These are phyloP conservation scores for Toxicodendron radicans DNA, from an alignment of 345 rosid genomes.

Conservation along the genomic window DNA sequence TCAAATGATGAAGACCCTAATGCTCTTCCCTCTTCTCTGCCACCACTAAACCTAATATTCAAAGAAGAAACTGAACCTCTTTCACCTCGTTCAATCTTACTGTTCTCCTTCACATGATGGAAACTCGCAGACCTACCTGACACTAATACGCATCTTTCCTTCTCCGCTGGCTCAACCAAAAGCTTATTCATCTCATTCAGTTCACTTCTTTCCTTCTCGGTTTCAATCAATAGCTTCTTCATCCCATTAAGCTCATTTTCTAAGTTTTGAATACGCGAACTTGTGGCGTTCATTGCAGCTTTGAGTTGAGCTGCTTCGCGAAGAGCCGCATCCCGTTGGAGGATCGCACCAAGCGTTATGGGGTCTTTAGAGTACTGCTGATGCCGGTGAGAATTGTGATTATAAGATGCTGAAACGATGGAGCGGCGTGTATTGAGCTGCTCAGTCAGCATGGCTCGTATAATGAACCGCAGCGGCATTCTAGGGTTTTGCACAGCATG, in stretches of 20 bases:
- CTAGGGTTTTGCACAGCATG: slow-evolving; percentile 82
- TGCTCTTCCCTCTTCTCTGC: slow-evolving; percentile 13
- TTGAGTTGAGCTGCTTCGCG: slow-evolving; percentile 58
- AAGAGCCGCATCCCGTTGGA: slow-evolving; percentile 59
- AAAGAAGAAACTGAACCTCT: slow-evolving; percentile 47
- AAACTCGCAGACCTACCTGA: slow-evolving; percentile 63
- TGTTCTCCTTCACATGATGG: slow-evolving; percentile 36
- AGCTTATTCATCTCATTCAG: not conserved
- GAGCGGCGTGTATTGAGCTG: slow-evolving; percentile 76
- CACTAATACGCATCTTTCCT: slow-evolving; percentile 30
- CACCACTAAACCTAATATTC: slow-evolving; percentile 37
- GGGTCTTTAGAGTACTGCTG: slow-evolving; percentile 14
- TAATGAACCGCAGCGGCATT: slow-evolving; percentile 75
- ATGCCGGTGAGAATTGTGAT: slow-evolving; percentile 7
- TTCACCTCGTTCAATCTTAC: slow-evolving; percentile 46
- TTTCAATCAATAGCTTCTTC: slow-evolving; percentile 45
- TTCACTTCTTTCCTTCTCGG: slow-evolving; percentile 29
- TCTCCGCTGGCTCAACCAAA: slow-evolving; percentile 27
- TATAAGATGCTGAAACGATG: slow-evolving; percentile 34
- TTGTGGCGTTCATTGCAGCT: slow-evolving; percentile 68
- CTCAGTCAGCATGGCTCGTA: slow-evolving; percentile 81
- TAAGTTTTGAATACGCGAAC: slow-evolving; percentile 58
- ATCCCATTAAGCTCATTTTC: slow-evolving; percentile 66
- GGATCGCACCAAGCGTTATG: slow-evolving; percentile 63
- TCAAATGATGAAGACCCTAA: slow-evolving; percentile 13